Evolutionary conservation across 2,329 filamentous ascomycete genomes (phyloP), one percentile per base, ranked within the genome.

Genomic region (Chaetomiaceae sp.): DNA sequence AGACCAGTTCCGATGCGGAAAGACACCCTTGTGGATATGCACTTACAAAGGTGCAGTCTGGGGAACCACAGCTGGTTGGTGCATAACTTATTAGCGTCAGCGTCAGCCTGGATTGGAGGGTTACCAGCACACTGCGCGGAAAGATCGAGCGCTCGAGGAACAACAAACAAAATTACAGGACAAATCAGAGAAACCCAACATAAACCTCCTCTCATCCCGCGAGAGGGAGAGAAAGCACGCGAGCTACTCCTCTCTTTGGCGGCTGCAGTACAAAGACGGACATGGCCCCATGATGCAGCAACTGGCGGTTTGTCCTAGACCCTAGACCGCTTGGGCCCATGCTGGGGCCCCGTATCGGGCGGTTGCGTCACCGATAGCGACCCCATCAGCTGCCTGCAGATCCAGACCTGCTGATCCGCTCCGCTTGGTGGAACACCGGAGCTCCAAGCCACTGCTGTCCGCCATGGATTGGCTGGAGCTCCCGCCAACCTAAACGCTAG

Each of bases 301-400:
- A 44, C 18, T 13, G 42, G 29, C 33, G 42, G n/a, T 18, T n/a
- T 38, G 21, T n/a, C 18, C 16, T 20, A n/a, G 25, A 5, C 8
- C 23, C 14, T 11, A 29, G 9, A 32, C 18, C 36, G 32, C 32
- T 23, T 21, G 25, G 18, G 20, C 37, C 40, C 25, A 8, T 23
- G 36, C 20, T 20, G 16, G 21, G 45, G 47, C 33, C 33, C 29
- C n/a, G 59, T 61, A 59, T 59, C 58, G 48, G 41, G 41, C 51
- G 20, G 49, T 62, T 61, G 58, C 60, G 60, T 62, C 60, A 62
- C 60, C 53, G 60, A 62, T 62, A 59, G 50, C 44, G 36, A 32
- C 33, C 41, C 47, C 51, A 44, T 55, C 58, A 56, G 54, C 54
- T 53, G 52, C 44, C 16, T 53, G 50, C 44, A 13, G 48, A 34